Percentiles rank a stretch among this genome's conserved stretches.
phyloP scores from a whole-genome alignment of 2,329 filamentous ascomycete genomes.

The Bretziella fagacearum region DNA sequence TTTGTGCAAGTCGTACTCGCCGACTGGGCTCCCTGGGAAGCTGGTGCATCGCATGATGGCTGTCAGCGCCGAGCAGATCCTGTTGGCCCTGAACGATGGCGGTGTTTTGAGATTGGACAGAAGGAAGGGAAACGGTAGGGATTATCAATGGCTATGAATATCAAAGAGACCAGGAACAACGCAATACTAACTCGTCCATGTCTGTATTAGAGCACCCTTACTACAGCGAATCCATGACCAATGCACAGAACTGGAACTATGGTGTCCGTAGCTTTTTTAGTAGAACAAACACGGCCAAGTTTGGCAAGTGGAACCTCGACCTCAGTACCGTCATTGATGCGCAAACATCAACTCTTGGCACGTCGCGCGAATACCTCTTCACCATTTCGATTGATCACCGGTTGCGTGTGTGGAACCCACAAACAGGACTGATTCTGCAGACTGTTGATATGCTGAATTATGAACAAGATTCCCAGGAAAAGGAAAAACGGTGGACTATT shows the following conservation, averaged over 20 bases:
- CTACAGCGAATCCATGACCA: conserved; percentile 60
- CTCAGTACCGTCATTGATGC: conserved; percentile 49
- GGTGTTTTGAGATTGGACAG: conserved; percentile 55
- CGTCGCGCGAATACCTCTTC: conserved; percentile 34
- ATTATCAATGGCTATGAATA: not conserved
- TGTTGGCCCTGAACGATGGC: conserved; percentile 69
- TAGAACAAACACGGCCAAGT: conserved; percentile 43
- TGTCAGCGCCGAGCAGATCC: conserved; percentile 52
- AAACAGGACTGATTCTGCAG: conserved; percentile 60
- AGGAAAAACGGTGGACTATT: conserved; percentile 55
- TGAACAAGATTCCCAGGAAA: conserved; percentile 32
- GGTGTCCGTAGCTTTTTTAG: conserved; percentile 50
- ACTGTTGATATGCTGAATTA: conserved; percentile 63
- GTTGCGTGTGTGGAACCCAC: conserved; percentile 75
- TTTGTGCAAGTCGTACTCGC: conserved; percentile 56
- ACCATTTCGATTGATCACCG: conserved; percentile 81
- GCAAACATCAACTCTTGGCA: conserved; percentile 34
- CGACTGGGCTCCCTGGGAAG: conserved; percentile 60
- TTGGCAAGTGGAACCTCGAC: conserved; percentile 49
- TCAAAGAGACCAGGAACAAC: no score
- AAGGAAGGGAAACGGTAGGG: conserved; percentile 32
- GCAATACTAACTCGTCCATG: no score
- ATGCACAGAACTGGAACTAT: conserved; percentile 54
- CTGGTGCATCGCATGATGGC: conserved; percentile 67
- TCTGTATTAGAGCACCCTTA: conserved; percentile 18